phyloP scores from a whole-genome alignment of 495 filamentous ascomycete genomes.

The Letharia lupina region DNA sequence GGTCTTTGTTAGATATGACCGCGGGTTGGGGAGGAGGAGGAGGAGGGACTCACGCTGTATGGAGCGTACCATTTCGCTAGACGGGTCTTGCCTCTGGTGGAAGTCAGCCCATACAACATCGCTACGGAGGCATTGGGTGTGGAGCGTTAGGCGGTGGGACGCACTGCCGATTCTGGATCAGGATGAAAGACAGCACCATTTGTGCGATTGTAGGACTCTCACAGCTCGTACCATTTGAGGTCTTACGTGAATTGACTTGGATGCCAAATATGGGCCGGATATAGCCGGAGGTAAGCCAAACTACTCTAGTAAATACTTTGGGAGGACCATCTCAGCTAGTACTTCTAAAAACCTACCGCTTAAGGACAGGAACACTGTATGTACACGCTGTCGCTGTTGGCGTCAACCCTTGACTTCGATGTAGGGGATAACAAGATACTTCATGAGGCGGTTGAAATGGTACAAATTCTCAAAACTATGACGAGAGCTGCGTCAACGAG shows the following conservation, averaged over 20 bases:
- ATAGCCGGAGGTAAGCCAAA: neutral
- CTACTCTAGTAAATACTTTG: too few species aligned
- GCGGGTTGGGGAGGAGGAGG: constrained; percentile 5
- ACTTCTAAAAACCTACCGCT: too few species aligned
- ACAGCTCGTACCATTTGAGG: neutral
- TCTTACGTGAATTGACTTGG: neutral
- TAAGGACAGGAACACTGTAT: too few species aligned
- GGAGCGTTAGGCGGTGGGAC: constrained; percentile 26
- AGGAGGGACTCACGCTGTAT: constrained; percentile 57
- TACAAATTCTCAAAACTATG: too few species aligned
- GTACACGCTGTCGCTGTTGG: too few species aligned
- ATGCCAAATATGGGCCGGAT: neutral
- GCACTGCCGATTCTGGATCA: constrained; percentile 95
- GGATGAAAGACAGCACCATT: constrained; percentile 89
- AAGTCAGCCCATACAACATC: constrained; percentile 9
- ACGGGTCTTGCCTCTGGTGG: constrained; percentile 84
- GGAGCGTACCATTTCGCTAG: constrained; percentile 98
- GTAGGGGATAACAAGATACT: too few species aligned
- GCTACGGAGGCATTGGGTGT: constrained; percentile 19
- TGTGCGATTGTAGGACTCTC: neutral
- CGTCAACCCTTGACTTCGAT: too few species aligned
- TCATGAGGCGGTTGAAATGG: too few species aligned
- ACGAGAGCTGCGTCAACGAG: too few species aligned
- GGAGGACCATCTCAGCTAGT: too few species aligned
- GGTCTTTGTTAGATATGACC: neutral